Evolutionary conservation across 148 eudicot genomes (phyloP).

Genomic region (Agrostemma githago): DNA sequence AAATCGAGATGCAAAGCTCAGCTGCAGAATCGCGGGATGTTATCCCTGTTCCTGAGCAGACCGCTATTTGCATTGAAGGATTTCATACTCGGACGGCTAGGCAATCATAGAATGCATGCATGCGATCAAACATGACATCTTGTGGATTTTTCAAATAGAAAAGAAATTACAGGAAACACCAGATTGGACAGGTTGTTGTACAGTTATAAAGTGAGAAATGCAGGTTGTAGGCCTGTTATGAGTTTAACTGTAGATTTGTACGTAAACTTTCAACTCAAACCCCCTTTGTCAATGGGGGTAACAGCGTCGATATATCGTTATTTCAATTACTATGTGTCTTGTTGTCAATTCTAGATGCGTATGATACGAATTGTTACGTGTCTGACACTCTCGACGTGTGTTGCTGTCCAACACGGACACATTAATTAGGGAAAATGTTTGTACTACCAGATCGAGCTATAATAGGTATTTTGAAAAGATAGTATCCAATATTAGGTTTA

Average conservation of each 20-base stretch:
- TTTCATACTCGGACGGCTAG: slow-evolving; percentile 4
- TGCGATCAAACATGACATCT: not conserved
- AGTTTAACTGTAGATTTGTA: not conserved
- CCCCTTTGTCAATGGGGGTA: no score
- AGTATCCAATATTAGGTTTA: no score
- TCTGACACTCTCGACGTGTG: no score
- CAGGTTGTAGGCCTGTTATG: not conserved
- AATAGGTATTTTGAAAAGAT: no score
- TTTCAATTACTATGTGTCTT: no score
- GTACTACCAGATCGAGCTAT: no score
- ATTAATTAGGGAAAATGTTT: no score
- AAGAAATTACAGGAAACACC: not conserved
- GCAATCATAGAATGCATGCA: not conserved
- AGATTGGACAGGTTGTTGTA: not conserved
- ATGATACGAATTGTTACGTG: no score
- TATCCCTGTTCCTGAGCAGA: slow-evolving; percentile 15
- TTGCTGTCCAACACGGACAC: no score
- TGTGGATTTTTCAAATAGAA: not conserved
- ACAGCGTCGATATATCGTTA: no score
- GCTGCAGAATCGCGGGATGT: slow-evolving; percentile 22
- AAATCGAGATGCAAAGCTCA: slow-evolving; percentile 25
- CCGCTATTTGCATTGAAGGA: slow-evolving; percentile 15
- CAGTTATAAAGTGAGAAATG: not conserved
- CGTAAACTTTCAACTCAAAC: not conserved
- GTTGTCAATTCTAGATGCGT: no score